Evolutionary conservation across 192 early-diverging fungal genomes (phyloP).

Genomic region (Linnemannia exigua): DNA sequence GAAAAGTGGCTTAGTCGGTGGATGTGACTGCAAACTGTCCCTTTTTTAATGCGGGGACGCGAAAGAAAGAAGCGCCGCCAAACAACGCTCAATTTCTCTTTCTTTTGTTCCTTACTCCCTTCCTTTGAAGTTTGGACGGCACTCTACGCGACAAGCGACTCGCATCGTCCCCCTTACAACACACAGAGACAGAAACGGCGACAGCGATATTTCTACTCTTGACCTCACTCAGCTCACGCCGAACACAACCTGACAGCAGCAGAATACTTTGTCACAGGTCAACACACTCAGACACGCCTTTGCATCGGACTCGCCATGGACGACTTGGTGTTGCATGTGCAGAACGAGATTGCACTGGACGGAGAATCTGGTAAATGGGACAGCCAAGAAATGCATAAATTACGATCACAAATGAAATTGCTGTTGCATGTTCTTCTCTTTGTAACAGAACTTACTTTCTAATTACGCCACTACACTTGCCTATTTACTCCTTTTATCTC

Average conservation of each 20-base stretch:
- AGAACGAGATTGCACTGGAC: constrained; percentile 71
- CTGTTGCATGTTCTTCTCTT: not conserved
- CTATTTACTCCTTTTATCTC: no score
- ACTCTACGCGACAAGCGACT: no score
- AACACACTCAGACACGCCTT: not conserved
- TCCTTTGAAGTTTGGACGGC: not conserved
- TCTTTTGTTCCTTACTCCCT: no score
- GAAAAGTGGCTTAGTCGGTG: no score
- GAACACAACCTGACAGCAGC: not conserved
- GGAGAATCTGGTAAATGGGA: constrained; percentile 60
- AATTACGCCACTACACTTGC: not conserved
- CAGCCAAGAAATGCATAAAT: no score
- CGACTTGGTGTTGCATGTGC: constrained; percentile 63
- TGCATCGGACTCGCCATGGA: constrained; percentile 55
- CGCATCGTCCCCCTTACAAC: no score
- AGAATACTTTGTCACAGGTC: not conserved
- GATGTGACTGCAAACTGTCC: no score
- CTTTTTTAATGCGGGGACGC: no score
- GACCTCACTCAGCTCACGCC: not conserved
- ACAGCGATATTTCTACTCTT: no score
- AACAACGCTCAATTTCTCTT: no score
- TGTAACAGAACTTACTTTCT: not conserved
- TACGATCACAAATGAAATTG: not conserved
- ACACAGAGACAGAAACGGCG: no score
- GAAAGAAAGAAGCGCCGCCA: no score